phyloP scores from a whole-genome alignment of 352 stramenopile species.

The Phytophthora palmivora region DNA sequence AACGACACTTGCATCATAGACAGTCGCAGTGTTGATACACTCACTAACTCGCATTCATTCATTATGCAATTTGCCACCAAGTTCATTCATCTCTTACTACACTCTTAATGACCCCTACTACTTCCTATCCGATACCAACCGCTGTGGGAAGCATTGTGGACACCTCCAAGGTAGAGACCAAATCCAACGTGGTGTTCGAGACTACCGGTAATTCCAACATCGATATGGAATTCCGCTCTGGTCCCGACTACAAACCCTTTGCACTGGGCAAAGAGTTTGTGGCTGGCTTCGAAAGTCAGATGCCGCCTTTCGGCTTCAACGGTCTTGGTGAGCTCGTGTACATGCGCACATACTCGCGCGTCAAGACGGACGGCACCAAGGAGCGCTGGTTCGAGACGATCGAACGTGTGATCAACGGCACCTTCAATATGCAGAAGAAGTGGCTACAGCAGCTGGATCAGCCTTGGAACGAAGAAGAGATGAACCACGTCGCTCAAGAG shows the following conservation, averaged over 20 bases:
- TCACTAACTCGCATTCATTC: conserved; percentile 1
- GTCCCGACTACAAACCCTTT: conserved; percentile 33
- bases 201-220: conserved; percentile 22
- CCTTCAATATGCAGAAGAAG: conserved; percentile 93
- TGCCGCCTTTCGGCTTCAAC: conserved; percentile 93
- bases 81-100: background rate
- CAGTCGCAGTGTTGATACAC: conserved; percentile 1
- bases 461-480: conserved; percentile 73
- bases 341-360: conserved; percentile 91
- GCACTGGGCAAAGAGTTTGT: conserved; percentile 53
- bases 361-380: conserved; percentile 79
- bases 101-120: conserved; percentile 27
- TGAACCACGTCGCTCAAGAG: conserved; percentile 71
- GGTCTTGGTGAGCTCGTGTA: conserved; percentile 94
- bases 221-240: conserved; percentile 21
- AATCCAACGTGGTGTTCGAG: conserved; percentile 15
- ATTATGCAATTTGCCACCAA: conserved; percentile 35
- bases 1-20: conserved; percentile 25
- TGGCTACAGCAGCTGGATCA: conserved; percentile 66
- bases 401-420: conserved; percentile 93
- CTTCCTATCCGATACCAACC: conserved; percentile 13
- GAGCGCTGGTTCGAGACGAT: conserved; percentile 94
- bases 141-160: conserved; percentile 12
- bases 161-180: conserved; percentile 1
- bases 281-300: conserved; percentile 48